These are phyloP conservation scores for Coffea eugenioides DNA, from an alignment of 257 asterid genomes.

Conservation along the genomic window DNA sequence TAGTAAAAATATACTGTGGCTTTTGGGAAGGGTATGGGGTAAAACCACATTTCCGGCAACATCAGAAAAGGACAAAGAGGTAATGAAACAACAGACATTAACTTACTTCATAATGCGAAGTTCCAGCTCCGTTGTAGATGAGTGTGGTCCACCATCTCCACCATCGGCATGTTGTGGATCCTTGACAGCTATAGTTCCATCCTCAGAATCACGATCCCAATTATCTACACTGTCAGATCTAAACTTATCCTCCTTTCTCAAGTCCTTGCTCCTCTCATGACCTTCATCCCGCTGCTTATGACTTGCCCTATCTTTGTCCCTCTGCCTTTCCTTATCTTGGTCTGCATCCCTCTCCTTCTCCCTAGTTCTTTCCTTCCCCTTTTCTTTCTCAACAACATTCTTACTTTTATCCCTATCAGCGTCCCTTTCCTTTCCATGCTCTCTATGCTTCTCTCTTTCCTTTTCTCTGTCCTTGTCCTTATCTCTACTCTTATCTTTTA, in stretches of 20 bases:
- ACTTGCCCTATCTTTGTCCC: constrained; percentile 58
- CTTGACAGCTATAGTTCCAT: constrained; percentile 40
- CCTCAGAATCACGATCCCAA: constrained; percentile 34
- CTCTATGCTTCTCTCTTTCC: constrained; percentile 40
- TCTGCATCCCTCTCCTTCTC: constrained; percentile 62
- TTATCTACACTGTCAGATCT: constrained; percentile 29
- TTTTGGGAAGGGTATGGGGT: not conserved
- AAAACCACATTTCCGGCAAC: not conserved
- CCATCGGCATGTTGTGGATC: constrained; percentile 34
- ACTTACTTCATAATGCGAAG: constrained; percentile 79
- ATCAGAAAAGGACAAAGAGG: not conserved
- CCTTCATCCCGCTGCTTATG: constrained; percentile 59
- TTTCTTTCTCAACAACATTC: constrained; percentile 57
- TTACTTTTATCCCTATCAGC: constrained; percentile 49
- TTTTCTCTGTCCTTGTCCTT: constrained; percentile 47
- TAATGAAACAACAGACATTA: not conserved
- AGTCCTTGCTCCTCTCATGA: constrained; percentile 49
- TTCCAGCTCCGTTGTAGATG: constrained; percentile 48
- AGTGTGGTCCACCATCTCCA: constrained; percentile 37
- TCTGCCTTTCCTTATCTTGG: constrained; percentile 57
- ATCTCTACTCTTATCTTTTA: constrained; percentile 63
- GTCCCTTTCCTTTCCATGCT: constrained; percentile 37
- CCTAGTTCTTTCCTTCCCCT: constrained; percentile 57
- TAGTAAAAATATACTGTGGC: not conserved
- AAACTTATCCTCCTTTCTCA: constrained; percentile 41